Conservation (phyloP, 805 yeast species). For the Saturnispora quitensis region DNA sequence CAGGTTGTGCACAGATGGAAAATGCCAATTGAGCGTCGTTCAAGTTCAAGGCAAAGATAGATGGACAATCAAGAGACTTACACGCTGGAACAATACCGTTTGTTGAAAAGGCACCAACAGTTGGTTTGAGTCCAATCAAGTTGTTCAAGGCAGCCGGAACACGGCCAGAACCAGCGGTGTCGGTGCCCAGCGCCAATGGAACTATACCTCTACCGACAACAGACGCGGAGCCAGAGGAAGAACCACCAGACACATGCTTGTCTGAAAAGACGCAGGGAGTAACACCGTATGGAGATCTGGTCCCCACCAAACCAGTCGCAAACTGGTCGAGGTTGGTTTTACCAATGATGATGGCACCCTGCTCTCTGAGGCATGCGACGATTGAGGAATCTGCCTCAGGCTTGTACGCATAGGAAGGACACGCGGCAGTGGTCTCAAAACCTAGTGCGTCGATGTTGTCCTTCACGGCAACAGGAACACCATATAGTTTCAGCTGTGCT, state of each 20-base stretch:
- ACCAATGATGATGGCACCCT: conserved; percentile 90
- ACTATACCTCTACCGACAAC: conserved; percentile 86
- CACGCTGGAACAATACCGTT: conserved; percentile 97
- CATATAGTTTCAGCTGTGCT: conserved; percentile 58
- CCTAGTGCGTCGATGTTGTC: conserved; percentile 88
- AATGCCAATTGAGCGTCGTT: conserved; percentile 78
- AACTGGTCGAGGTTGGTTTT: conserved; percentile 95
- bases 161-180: conserved; percentile 96
- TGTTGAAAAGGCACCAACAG: conserved; percentile 80
- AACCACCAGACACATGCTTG: conserved; percentile 87
- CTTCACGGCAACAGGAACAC: conserved; percentile 92
- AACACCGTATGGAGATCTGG: conserved; percentile 89
- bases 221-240: conserved; percentile 92
- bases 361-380: conserved; percentile 62
- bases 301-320: conserved; percentile 95
- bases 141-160: conserved; percentile 96
- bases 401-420: conserved; percentile 69
- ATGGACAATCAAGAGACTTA: conserved; percentile 86
- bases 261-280: conserved; percentile 71
- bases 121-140: conserved; percentile 85
- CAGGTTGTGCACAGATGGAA: conserved; percentile 62
- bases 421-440: conserved; percentile 87
- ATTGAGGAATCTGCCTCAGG: conserved; percentile 71
- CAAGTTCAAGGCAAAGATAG: conserved; percentile 69
- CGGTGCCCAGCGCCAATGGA: conserved; percentile 87